Base-by-base conservation (phyloP, 2,329 filamentous ascomycete genomes). In the Hymenoscyphus salicellus region DNA sequence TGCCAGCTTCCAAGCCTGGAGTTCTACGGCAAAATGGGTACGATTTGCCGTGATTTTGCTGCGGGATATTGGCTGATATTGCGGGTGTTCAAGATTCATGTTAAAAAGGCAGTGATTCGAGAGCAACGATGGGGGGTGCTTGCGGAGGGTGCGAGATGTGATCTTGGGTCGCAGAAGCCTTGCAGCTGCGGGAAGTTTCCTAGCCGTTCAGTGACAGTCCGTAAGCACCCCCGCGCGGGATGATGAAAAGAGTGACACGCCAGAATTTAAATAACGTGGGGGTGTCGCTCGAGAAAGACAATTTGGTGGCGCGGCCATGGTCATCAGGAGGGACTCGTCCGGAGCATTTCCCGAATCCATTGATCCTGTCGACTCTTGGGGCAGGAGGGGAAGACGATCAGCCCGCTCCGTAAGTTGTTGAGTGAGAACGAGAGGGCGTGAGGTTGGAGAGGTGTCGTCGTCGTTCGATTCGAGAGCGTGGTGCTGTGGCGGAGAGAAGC, bases 1-100 rank as follows among this genome's bases (percentile, higher is more conserved):
- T 38, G 11, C 36, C 14, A 38, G 36, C 36, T 38, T 38, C 36
- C 36, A 38, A 38, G 33, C 33, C 33, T 14, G 33, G 7, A 23
- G n/a, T 52, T 52, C 46, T 52, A 52, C 46, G 46, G 46, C 43
- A 49, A 23, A 49, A 49, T 23, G 20, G 43, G 20, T 11, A 20
- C 46, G 10, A 52, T 52, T 20, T 52, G 46, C 46, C 46, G 46
- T 52, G 5, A 8, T 23, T 52, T 52, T 52, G 20, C 20, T 52
- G 46, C 46, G 46, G 46, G 46, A 52, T 52, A 52, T 26, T 52
- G 46, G 46, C 46, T 52, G 46, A 26, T 52, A 52, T 52, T 52
- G 20, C 20, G 46, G 46, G 20, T 52, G 46, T 52, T 52, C 20
- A 52, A 52, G 23, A 14, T 23, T 23, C 43, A 49, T 3, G 26